Evolutionary conservation across 2,329 filamentous ascomycete genomes (phyloP).

Genomic region (Knufia petricola): DNA sequence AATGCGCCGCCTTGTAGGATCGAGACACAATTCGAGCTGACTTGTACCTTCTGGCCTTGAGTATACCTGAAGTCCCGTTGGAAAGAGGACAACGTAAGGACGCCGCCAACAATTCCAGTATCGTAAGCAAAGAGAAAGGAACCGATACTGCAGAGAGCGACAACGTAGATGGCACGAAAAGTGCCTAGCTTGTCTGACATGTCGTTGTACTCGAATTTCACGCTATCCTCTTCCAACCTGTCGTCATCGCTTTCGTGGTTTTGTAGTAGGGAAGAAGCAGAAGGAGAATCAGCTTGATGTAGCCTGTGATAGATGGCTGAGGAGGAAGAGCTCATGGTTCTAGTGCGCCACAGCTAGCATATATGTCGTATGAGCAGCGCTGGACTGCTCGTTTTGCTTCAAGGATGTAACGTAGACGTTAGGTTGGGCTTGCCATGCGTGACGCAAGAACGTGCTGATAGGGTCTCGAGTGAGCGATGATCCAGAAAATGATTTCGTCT

Average conservation of each 20-base stretch:
- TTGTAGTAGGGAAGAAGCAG: conserved; percentile 2
- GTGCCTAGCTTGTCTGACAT: conserved; percentile 30
- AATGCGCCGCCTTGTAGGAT: conserved; percentile 46
- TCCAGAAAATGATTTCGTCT: not conserved
- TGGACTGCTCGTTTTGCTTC: not conserved
- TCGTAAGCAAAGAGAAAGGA: conserved; percentile 36
- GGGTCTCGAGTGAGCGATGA: not conserved
- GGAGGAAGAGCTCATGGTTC: conserved; percentile 11
- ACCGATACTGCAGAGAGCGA: conserved; percentile 30
- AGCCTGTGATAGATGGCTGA: conserved; percentile 13
- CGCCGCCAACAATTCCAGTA: conserved; percentile 37
- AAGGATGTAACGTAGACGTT: not conserved
- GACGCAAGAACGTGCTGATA: conserved; percentile 1
- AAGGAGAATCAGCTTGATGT: conserved; percentile 11
- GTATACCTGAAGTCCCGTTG: conserved; percentile 35
- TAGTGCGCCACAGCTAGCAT: not conserved
- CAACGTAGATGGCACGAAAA: conserved; percentile 30
- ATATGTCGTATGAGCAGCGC: not conserved
- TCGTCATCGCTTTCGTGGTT: conserved; percentile 5
- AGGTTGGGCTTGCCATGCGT: not conserved
- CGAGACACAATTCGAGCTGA: conserved; percentile 41
- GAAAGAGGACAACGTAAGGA: conserved; percentile 38
- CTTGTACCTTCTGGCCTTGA: conserved; percentile 30
- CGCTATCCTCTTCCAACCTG: not conserved
- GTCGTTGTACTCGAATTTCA: conserved; percentile 10